Conservation (phyloP, 1,284 basidiomycete species). For the Megacollybia platyphylla region DNA sequence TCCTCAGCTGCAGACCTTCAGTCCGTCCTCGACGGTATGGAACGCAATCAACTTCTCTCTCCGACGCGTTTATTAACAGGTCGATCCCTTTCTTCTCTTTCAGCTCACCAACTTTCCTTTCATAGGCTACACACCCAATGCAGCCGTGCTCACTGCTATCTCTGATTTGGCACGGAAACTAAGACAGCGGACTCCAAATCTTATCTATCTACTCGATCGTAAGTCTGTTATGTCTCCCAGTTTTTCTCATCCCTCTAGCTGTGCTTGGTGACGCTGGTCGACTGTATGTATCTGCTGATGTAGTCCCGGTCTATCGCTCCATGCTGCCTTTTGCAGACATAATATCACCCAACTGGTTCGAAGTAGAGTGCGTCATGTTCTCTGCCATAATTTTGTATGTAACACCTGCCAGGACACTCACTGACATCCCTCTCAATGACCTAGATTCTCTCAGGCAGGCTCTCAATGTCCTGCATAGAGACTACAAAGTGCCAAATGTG, state of each 20-base stretch:
- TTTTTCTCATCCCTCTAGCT: slow-evolving; percentile 26
- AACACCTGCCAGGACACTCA: slow-evolving; percentile 45
- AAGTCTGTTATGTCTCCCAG: slow-evolving; percentile 17
- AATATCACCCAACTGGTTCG: slow-evolving; percentile 97
- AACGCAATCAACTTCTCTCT: slow-evolving; percentile 52
- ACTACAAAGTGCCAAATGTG: slow-evolving; percentile 72
- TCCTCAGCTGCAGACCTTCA: slow-evolving; percentile 58
- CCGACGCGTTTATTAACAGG: slow-evolving; percentile 67
- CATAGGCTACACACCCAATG: slow-evolving; percentile 79
- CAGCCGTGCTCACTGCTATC: slow-evolving; percentile 65
- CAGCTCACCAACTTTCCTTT: not conserved
- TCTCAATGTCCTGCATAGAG: slow-evolving; percentile 62
- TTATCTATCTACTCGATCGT: slow-evolving; percentile 89
- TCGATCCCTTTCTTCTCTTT: slow-evolving; percentile 10
- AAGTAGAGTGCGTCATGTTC: slow-evolving; percentile 68
- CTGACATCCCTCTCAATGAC: slow-evolving; percentile 57
- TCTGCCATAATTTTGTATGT: not conserved
- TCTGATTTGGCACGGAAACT: slow-evolving; percentile 52
- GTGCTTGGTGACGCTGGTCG: slow-evolving; percentile 85
- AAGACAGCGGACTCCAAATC: slow-evolving; percentile 36
- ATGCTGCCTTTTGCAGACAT: slow-evolving; percentile 78
- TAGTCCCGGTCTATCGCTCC: slow-evolving; percentile 78
- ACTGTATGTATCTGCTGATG: slow-evolving; percentile 81
- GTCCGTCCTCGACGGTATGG: slow-evolving; percentile 56
- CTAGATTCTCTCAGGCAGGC: slow-evolving; percentile 56